These are phyloP conservation scores for Brassica balearica DNA, from an alignment of 441 rosid species.

Conservation along the genomic window DNA sequence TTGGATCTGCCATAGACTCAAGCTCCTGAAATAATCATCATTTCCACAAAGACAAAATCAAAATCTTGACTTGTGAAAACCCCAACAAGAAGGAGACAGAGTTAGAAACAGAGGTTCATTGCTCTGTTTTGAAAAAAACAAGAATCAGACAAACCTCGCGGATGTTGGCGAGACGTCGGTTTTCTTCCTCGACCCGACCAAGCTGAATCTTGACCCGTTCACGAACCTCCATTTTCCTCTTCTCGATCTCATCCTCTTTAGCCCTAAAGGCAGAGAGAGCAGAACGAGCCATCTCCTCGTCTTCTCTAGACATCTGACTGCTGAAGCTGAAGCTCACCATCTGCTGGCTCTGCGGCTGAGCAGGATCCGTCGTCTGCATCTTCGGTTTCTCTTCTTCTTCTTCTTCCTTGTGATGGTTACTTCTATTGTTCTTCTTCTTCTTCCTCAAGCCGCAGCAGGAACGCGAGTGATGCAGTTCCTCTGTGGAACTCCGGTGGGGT, in stretches of 20 bases:
- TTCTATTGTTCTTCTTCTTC: constrained; percentile 23
- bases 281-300: constrained; percentile 89
- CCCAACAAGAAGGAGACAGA: background rate
- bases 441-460: constrained; percentile 47
- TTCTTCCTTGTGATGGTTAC: background rate
- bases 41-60: constrained; percentile 1
- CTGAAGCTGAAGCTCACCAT: constrained; percentile 77
- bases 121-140: background rate
- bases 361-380: constrained; percentile 40
- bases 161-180: constrained; percentile 76
- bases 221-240: constrained; percentile 80
- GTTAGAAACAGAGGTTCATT: background rate
- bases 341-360: constrained; percentile 48
- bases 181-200: constrained; percentile 87
- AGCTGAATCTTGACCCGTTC: constrained; percentile 82
- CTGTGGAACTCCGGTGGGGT: constrained; percentile 40
- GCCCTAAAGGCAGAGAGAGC: constrained; percentile 85
- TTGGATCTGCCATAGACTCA: constrained; percentile 66
- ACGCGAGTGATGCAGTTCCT: constrained; percentile 48
- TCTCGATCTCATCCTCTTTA: constrained; percentile 96
- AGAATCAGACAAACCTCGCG: constrained; percentile 63
- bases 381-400: constrained; percentile 19
- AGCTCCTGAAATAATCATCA: constrained; percentile 68
- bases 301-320: constrained; percentile 88
- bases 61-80: background rate